Evolutionary conservation across 2,329 filamentous ascomycete species (phyloP).

Genomic region (Endothia cerciana): DNA sequence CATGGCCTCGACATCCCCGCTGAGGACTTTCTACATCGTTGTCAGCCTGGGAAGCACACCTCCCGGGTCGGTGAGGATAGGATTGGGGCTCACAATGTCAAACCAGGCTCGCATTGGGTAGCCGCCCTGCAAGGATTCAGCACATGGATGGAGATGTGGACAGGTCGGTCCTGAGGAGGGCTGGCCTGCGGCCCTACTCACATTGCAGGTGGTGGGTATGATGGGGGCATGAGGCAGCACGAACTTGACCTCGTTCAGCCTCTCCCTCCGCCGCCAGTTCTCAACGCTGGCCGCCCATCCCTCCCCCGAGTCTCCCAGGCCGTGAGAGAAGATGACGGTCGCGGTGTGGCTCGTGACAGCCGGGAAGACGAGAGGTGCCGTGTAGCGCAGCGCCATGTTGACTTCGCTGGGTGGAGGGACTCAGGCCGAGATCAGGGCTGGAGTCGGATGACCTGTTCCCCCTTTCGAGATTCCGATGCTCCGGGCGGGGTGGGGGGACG

Average conservation of each 20-base stretch:
- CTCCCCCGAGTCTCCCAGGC: constrained; percentile 80
- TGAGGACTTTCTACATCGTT: constrained; percentile 29
- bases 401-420: background rate
- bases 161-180: background rate
- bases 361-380: constrained; percentile 70
- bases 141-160: constrained; percentile 1
- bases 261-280: constrained; percentile 79
- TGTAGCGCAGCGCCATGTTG: constrained; percentile 36
- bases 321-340: constrained; percentile 93
- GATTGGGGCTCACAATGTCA: constrained; percentile 64
- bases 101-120: constrained; percentile 88
- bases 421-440: constrained; percentile 1
- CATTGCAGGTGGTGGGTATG: constrained; percentile 77
- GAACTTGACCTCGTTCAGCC: constrained; percentile 89
- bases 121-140: constrained; percentile 44
- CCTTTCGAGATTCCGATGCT: constrained; percentile 9
- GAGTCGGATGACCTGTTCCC: background rate
- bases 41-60: constrained; percentile 12
- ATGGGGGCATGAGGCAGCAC: constrained; percentile 88
- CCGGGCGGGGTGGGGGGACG: background rate
- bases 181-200: constrained; percentile 45
- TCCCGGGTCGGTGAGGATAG: background rate
- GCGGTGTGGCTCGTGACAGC: constrained; percentile 85
- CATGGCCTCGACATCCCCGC: constrained; percentile 36
- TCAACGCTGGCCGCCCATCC: constrained; percentile 84